Percentiles rank a stretch among this genome's conserved stretches.
These are phyloP conservation scores for Przewalskia tangutica DNA, from an alignment of 257 asterid genomes.

Conservation along the genomic window DNA sequence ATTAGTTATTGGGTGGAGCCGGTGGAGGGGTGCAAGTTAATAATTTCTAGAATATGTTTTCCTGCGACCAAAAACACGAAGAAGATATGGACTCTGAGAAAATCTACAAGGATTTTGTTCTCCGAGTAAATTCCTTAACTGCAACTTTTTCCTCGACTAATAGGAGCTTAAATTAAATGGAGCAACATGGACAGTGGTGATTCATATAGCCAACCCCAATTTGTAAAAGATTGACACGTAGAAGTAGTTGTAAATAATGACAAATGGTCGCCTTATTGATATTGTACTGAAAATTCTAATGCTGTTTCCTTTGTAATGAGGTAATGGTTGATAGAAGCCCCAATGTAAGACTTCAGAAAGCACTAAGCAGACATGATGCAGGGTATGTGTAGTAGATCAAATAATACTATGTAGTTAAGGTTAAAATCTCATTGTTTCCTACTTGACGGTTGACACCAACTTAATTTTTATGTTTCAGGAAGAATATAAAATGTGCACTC, in stretches of 20 bases:
- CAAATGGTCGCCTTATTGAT: background rate
- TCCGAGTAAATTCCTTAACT: conserved; percentile 48
- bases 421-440: background rate
- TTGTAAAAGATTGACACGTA: background rate
- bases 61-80: conserved; percentile 83
- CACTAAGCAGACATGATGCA: conserved; percentile 53
- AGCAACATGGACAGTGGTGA: too few relatives aligned
- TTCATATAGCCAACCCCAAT: too few relatives aligned
- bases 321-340: conserved; percentile 99
- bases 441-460: background rate
- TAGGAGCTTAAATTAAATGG: background rate
- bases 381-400: conserved; percentile 25
- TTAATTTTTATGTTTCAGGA: conserved; percentile 25
- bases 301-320: conserved; percentile 23
- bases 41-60: background rate
- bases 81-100: conserved; percentile 87
- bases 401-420: background rate
- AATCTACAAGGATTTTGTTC: conserved; percentile 74
- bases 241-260: background rate
- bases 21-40: background rate
- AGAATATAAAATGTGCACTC: conserved; percentile 57
- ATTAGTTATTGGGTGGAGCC: background rate
- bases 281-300: background rate
- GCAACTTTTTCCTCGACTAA: background rate
- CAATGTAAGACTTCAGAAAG: conserved; percentile 56